Percentiles rank a stretch among this genome's conserved stretches.
These are phyloP conservation scores for Linum trigynum DNA, from an alignment of 345 rosid species.

Conservation along the genomic window DNA sequence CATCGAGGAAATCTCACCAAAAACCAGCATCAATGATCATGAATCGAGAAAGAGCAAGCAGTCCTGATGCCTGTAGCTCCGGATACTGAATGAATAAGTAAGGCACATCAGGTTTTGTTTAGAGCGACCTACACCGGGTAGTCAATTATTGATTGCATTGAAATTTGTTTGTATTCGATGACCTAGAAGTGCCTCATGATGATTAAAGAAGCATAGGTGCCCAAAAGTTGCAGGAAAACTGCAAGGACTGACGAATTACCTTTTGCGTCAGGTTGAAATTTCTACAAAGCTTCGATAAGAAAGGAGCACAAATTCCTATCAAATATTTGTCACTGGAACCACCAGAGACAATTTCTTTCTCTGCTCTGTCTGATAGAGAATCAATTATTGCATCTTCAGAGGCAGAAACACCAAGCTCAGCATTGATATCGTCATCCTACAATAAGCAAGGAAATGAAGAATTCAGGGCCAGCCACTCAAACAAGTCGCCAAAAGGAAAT, in stretches of 20 bases:
- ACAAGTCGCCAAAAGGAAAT: slow-evolving; percentile 2
- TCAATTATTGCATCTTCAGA: slow-evolving; percentile 87
- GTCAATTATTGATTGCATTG: slow-evolving; percentile 15
- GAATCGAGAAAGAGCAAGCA: slow-evolving; percentile 90
- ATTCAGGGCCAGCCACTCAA: not conserved
- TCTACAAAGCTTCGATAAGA: slow-evolving; percentile 85
- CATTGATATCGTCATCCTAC: slow-evolving; percentile 73
- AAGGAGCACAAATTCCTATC: slow-evolving; percentile 71
- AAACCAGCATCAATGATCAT: slow-evolving; percentile 85
- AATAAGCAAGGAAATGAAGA: slow-evolving; percentile 15
- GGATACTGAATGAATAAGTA: slow-evolving; percentile 38
- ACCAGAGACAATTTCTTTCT: slow-evolving; percentile 78
- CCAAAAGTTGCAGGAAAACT: not conserved
- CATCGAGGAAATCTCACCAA: slow-evolving; percentile 38
- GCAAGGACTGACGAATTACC: slow-evolving; percentile 28
- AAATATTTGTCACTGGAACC: slow-evolving; percentile 50
- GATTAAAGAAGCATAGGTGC: not conserved
- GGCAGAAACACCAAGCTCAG: slow-evolving; percentile 89
- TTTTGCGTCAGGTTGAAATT: slow-evolving; percentile 74
- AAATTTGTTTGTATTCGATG: slow-evolving; percentile 6
- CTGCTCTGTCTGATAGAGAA: slow-evolving; percentile 76
- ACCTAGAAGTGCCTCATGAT: not conserved
- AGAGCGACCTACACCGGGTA: too few relatives aligned
- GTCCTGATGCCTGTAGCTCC: slow-evolving; percentile 80
- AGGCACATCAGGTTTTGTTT: not conserved